A percentile compares a stretch with the other conserved stretches of the same genome.
Conservation (phyloP, 176 grass and related monocot genomes). For the Zoysia pacifica region DNA sequence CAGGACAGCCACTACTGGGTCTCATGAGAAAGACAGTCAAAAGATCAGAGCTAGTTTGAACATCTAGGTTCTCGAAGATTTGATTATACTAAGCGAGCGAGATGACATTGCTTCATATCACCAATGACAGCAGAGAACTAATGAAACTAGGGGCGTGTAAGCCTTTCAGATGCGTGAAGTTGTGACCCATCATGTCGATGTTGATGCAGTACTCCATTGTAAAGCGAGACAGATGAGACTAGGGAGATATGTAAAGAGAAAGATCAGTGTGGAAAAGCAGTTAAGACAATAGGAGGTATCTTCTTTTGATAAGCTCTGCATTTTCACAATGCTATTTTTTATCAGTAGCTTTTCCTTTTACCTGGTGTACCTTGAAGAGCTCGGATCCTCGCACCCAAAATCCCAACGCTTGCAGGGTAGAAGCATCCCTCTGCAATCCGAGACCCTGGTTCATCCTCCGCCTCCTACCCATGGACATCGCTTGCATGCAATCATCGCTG, state of each 20-base stretch:
- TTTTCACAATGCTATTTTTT: slow-evolving; percentile 27
- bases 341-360: slow-evolving; percentile 38
- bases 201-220: not conserved
- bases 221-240: slow-evolving; percentile 43
- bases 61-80: not conserved
- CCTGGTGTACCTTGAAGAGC: slow-evolving; percentile 69
- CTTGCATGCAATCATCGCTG: slow-evolving; percentile 79
- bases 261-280: slow-evolving; percentile 48
- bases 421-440: slow-evolving; percentile 48
- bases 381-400: slow-evolving; percentile 57
- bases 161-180: slow-evolving; percentile 11
- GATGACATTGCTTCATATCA: not conserved
- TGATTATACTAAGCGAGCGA: not conserved
- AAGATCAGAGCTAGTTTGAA: not conserved
- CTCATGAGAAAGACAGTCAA: not conserved
- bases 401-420: slow-evolving; percentile 52
- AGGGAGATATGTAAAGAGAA: slow-evolving; percentile 49
- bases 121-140: not conserved
- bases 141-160: not conserved
- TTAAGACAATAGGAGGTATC: slow-evolving; percentile 58
- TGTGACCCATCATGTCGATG: slow-evolving; percentile 17
- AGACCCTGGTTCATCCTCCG: slow-evolving; percentile 57
- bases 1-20: not conserved
- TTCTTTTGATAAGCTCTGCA: slow-evolving; percentile 48
- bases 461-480: slow-evolving; percentile 49